Evolutionary conservation across 139 green algal genomes (phyloP).

Genomic region (Coccomyxa sp.): DNA sequence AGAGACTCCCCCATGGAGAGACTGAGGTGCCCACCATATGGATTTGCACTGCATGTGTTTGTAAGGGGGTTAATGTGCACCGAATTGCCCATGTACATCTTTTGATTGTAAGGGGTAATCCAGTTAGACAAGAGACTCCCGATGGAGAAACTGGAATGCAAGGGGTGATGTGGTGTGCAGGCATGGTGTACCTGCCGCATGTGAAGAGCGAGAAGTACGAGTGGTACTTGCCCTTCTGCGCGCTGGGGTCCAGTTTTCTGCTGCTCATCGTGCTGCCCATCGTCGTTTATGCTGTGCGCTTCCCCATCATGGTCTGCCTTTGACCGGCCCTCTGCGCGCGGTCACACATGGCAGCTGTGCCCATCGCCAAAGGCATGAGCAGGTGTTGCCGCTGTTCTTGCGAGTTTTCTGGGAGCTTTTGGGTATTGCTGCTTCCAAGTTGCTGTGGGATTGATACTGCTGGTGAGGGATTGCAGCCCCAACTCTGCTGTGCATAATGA

Average conservation of each 20-base stretch:
- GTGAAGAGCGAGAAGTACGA: constrained; percentile 23
- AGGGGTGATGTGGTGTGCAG: background rate
- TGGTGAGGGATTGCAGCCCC: no score
- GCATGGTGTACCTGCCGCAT: constrained; percentile 7
- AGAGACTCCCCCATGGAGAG: background rate
- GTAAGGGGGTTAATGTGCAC: background rate
- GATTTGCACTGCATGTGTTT: no score
- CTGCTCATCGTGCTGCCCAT: constrained; percentile 11
- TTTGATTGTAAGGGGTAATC: background rate
- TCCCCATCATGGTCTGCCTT: constrained; percentile 4
- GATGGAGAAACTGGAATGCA: background rate
- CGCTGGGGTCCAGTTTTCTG: background rate
- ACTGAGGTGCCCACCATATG: no score
- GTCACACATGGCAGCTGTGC: background rate
- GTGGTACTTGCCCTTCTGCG: constrained; percentile 16
- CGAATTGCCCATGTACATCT: background rate
- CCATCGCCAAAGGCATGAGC: no score
- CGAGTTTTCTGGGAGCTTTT: no score
- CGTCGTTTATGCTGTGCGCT: constrained; percentile 2
- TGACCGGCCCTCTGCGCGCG: background rate
- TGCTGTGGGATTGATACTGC: no score
- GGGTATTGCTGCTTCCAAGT: no score
- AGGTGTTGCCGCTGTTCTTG: no score
- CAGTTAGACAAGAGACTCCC: no score
- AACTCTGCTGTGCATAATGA: no score